phyloP scores from a whole-genome alignment of 2,329 filamentous ascomycete species.

The Pseudophaeomoniella oleicola region DNA sequence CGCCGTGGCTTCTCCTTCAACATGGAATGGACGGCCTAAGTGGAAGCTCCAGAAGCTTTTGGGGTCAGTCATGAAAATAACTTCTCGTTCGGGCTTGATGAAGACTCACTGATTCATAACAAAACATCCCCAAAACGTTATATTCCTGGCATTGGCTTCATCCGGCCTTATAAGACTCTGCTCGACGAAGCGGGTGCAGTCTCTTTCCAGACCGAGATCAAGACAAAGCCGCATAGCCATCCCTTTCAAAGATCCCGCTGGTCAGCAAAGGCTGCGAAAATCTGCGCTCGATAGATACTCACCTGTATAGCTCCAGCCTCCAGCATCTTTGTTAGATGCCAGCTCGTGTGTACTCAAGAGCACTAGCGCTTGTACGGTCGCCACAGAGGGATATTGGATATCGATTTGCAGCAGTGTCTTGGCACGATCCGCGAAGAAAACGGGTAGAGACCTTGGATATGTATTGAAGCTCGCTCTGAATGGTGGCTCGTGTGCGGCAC shows the following conservation, averaged over 20 bases:
- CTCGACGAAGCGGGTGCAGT: constrained; percentile 1
- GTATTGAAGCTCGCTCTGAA: constrained; percentile 6
- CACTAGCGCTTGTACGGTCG: constrained; percentile 12
- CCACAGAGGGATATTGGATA: constrained; percentile 11
- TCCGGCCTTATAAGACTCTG: constrained; percentile 1
- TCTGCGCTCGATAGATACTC: too few relatives aligned
- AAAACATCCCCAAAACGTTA: constrained; percentile 2
- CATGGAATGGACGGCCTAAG: constrained; percentile 2
- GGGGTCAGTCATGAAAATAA: background rate
- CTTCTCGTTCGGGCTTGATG: background rate
- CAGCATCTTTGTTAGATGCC: constrained; percentile 10
- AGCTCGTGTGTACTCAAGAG: constrained; percentile 12
- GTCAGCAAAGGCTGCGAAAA: too few relatives aligned
- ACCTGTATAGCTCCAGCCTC: constrained; percentile 14
- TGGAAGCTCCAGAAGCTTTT: constrained; percentile 2
- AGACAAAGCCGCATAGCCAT: constrained; percentile 1
- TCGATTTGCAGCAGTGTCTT: constrained; percentile 13
- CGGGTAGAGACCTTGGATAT: constrained; percentile 7
- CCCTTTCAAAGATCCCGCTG: background rate
- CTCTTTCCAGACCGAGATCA: constrained; percentile 1
- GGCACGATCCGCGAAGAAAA: constrained; percentile 11
- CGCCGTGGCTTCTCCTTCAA: constrained; percentile 2
- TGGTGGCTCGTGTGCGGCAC: constrained; percentile 3
- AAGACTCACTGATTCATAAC: constrained; percentile 1
- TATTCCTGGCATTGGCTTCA: constrained; percentile 1